These are phyloP conservation scores for Daldinia grandis DNA, from an alignment of 495 filamentous ascomycete genomes.

Conservation along the genomic window DNA sequence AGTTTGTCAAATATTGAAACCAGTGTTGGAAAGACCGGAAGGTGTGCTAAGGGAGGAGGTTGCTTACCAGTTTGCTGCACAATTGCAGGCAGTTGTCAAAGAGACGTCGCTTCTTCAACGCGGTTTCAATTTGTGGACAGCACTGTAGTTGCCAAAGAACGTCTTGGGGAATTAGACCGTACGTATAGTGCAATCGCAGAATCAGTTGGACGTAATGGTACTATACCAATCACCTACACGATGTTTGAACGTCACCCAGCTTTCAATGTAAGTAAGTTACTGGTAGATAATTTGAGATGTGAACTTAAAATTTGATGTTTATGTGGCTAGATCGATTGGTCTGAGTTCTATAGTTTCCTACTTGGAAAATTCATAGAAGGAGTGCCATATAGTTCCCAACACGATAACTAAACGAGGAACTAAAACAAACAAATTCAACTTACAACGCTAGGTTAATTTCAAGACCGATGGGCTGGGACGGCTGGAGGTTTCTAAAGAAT, in stretches of 20 bases:
- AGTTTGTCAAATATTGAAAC: background rate
- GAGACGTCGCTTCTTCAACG: background rate
- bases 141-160: background rate
- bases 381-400: background rate
- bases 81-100: background rate
- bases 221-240: background rate
- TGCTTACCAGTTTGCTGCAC: conserved; percentile 5
- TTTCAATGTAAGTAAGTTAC: background rate
- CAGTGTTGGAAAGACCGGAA: background rate
- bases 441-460: conserved; percentile 8
- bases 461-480: background rate
- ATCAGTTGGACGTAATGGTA: background rate
- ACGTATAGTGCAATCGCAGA: background rate
- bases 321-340: background rate
- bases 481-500: background rate
- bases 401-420: too few relatives aligned
- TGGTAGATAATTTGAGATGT: background rate
- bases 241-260: background rate
- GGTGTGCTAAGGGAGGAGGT: background rate
- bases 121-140: background rate
- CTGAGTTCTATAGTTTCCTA: background rate
- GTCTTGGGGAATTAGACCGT: background rate
- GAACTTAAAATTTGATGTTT: background rate
- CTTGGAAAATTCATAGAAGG: background rate
- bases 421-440: conserved; percentile 1